Conservation (phyloP, 352 stramenopile species). For the Globisporangium solare region DNA sequence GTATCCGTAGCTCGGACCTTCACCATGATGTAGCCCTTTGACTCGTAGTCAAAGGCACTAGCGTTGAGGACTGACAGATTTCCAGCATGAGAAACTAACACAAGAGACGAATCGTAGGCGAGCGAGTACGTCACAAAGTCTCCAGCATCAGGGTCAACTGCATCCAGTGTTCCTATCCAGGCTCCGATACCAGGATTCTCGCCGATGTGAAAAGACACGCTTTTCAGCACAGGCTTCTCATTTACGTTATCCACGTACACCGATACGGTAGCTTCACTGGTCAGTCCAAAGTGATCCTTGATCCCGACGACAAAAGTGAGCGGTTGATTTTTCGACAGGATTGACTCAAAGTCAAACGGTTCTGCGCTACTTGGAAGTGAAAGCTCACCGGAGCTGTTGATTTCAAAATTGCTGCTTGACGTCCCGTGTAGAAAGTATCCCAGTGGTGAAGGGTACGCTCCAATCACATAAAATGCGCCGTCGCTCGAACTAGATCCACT, state of each 20-base stretch:
- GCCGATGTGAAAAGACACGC: slow-evolving; percentile 28
- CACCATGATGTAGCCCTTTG: slow-evolving; percentile 26
- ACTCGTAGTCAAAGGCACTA: slow-evolving; percentile 44
- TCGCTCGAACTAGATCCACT: neutral
- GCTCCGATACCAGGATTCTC: slow-evolving; percentile 42
- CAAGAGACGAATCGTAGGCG: slow-evolving; percentile 19
- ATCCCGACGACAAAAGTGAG: slow-evolving; percentile 26
- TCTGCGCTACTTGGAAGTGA: slow-evolving; percentile 11
- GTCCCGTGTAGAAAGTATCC: slow-evolving; percentile 22
- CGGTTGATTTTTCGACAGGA: slow-evolving; percentile 16
- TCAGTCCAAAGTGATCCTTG: slow-evolving; percentile 31
- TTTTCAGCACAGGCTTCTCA: slow-evolving; percentile 29
- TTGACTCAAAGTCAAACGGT: slow-evolving; percentile 35
- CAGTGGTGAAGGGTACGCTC: slow-evolving; percentile 19
- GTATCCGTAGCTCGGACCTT: slow-evolving; percentile 31
- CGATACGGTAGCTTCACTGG: slow-evolving; percentile 26
- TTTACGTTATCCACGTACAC: slow-evolving; percentile 54
- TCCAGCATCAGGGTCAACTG: slow-evolving; percentile 27
- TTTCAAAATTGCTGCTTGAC: slow-evolving; percentile 17
- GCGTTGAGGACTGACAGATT: slow-evolving; percentile 36
- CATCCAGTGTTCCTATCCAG: slow-evolving; percentile 33
- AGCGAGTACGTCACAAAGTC: slow-evolving; percentile 23
- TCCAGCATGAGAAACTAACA: slow-evolving; percentile 31
- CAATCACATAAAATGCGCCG: slow-evolving; percentile 21
- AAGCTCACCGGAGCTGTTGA: slow-evolving; percentile 22